A percentile compares a stretch with the other conserved stretches of the same genome.
These are phyloP conservation scores for Yarrowia galli DNA, from an alignment of 1,139 yeast species.

Conservation along the genomic window DNA sequence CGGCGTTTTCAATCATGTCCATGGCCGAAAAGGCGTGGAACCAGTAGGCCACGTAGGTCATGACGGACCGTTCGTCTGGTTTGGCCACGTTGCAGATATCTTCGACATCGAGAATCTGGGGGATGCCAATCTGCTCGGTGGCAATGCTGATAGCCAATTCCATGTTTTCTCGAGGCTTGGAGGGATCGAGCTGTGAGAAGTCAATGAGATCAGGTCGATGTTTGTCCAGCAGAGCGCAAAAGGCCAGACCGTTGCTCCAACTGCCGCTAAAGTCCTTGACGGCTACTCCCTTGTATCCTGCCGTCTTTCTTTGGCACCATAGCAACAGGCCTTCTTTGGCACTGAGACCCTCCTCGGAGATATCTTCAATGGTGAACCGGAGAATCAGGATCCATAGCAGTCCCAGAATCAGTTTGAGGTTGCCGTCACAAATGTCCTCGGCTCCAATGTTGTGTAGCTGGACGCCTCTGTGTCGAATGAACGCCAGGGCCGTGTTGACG, in stretches of 20 bases:
- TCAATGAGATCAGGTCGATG: slow-evolving; percentile 57
- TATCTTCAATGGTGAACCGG: slow-evolving; percentile 59
- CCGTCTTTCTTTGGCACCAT: slow-evolving; percentile 57
- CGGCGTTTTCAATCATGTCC: slow-evolving; percentile 54
- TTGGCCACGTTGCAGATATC: slow-evolving; percentile 59
- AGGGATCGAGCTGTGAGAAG: slow-evolving; percentile 50
- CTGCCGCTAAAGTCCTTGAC: slow-evolving; percentile 54
- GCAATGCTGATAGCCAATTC: slow-evolving; percentile 54
- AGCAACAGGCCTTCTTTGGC: slow-evolving; percentile 56
- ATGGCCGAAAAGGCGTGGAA: slow-evolving; percentile 60
- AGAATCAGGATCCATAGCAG: slow-evolving; percentile 69
- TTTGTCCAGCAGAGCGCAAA: slow-evolving; percentile 57
- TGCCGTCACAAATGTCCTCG: slow-evolving; percentile 72
- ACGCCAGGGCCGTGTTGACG: slow-evolving; percentile 63
- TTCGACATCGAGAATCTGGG: slow-evolving; percentile 65
- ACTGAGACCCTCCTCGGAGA: slow-evolving; percentile 54
- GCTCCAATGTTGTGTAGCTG: slow-evolving; percentile 67
- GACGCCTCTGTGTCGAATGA: slow-evolving; percentile 60
- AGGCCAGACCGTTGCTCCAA: slow-evolving; percentile 59
- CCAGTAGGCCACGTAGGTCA: slow-evolving; percentile 72
- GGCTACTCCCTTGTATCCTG: slow-evolving; percentile 53
- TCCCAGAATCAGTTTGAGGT: slow-evolving; percentile 68
- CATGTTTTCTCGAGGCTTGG: slow-evolving; percentile 49
- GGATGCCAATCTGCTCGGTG: slow-evolving; percentile 58
- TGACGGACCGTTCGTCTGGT: slow-evolving; percentile 72